Base-by-base conservation (phyloP, 208 protist species). In the Acanthamoeba royreba region DNA sequence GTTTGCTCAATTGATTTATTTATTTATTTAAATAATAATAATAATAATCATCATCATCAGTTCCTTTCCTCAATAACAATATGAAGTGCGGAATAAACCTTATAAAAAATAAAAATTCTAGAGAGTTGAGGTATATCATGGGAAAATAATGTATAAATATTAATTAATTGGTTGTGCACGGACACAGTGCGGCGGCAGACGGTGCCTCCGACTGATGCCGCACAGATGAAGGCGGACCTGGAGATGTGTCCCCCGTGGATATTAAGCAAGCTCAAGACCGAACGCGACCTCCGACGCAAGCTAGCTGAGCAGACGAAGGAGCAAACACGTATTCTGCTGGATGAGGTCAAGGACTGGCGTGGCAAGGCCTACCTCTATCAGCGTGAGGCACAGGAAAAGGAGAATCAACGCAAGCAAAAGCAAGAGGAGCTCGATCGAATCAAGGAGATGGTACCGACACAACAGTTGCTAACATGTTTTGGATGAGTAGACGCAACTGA, bases 281-380 rank as follows among this genome's bases (percentile, higher is more conserved):
- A 89, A 19, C 45, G 83, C 49, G 83, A 89, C 17, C 83, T 89
- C 11, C 13, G 83, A 38, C 83, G 46, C 49, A 89, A 89, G 83
- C 83, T 89, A 35, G 83, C 83, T 38, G 83, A 89, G 45, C 83
- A 89, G 49, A 89, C 83, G 15, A 89, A 89, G 52, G 52, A 89
- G 83, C 83, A 89, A 52, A 89, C 83, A 19, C 52, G 53, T 38
- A 89, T 89, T 38, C 46, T 89, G 0, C 31, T 58, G 25, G 52
- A 89, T 28, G 83, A 89, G 83, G 83, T 89, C 11, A 66, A 89
- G 49, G 52, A 89, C 35, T 89, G 83, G 83, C 83, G 83, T 7
- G 53, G 38, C 49, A 89, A 89, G 83, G 83, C 83, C 31, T 66
- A 89, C 35, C 42, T 43, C 83, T 69, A 66, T 19, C 83, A 66